Base-by-base conservation (phyloP, 2,329 filamentous ascomycete species). In the Curvularia lunata region DNA sequence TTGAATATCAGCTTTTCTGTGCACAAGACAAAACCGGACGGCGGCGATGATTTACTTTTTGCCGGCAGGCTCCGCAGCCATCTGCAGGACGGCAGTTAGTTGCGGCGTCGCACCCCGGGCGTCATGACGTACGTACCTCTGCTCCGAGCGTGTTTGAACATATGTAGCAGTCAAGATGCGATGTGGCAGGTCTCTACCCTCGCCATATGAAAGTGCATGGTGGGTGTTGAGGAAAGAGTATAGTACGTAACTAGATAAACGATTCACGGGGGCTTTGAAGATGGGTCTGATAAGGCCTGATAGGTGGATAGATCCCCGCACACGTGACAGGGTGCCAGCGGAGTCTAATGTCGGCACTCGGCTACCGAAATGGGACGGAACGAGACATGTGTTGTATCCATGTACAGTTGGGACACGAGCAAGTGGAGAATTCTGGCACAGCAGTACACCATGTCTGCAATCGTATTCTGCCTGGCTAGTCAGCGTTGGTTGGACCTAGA, bases 251-350 rank as follows among this genome's bases (percentile, higher is more conserved):
- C 25, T 27, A 27, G 25, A 8, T 5, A 9, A 30, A 30, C 28
- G 4, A 30, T 30, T 30, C 28, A 30, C 7, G 41, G 21, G 13
- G 1, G 23, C 41, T 43, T 43, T 43, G 41, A n/a, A 43, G 13
- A 43, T 27, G 41, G 23, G 41, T 45, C 41, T 45, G 41, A 45
- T 45, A 45, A 45, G 41, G 41, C 5, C 41, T n/a, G 41, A 45
- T 45, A 45, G 41, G 41, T 45, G 41, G 23, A 45, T 45, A 16
- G 23, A 45, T 45, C 41, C 41, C 41, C 41, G 23, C 23, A 45
- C 41, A 45, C 41, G 41, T 45, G 41, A 45, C 1, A 8, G 41
- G 23, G 41, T 45, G 16, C 13, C 23, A 27, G 41, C 41, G 41
- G 41, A 43, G 41, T 43, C 41, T 27, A 43, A 43, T 25, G 21